A percentile compares a stretch with the other conserved stretches of the same genome.
Evolutionary conservation across 108 stramenopile species (phyloP).

Genomic region (Cyclotella choctawhatcheeana): DNA sequence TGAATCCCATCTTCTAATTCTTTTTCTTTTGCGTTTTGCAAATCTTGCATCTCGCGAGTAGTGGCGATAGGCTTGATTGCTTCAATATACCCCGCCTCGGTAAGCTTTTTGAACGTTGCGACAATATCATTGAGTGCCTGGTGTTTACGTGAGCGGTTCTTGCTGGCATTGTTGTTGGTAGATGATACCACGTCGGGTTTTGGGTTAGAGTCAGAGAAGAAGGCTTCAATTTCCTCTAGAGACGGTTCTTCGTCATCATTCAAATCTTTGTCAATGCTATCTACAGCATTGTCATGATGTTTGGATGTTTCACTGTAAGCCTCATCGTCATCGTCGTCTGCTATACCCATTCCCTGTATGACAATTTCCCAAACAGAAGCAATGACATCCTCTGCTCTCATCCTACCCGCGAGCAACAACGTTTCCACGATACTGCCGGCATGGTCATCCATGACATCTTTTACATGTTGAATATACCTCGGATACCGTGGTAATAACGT

Average conservation of each 20-base stretch:
- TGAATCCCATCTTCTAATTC: constrained; percentile 45
- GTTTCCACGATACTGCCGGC: constrained; percentile 68
- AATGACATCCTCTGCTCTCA: constrained; percentile 66
- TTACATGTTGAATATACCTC: constrained; percentile 64
- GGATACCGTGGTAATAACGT: constrained; percentile 68
- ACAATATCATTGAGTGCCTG: constrained; percentile 49
- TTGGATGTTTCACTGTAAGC: constrained; percentile 9
- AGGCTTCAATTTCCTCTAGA: constrained; percentile 10
- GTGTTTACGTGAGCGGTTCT: not conserved
- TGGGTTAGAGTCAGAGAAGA: not conserved
- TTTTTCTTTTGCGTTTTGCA: constrained; percentile 17
- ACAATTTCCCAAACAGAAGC: constrained; percentile 53
- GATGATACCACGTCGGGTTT: not conserved
- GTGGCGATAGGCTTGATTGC: constrained; percentile 50
- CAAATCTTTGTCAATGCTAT: constrained; percentile 31
- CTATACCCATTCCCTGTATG: constrained; percentile 2
- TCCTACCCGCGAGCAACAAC: constrained; percentile 64
- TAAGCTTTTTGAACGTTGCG: constrained; percentile 56
- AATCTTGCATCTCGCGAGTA: constrained; percentile 19
- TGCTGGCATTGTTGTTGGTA: not conserved
- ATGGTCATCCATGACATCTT: constrained; percentile 57
- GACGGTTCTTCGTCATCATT: constrained; percentile 20
- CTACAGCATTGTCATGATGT: not conserved
- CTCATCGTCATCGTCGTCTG: constrained; percentile 13
- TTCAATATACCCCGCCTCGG: constrained; percentile 66